phyloP scores from a whole-genome alignment of 1,139 yeast genomes.

The Sugiyamaella japonica region DNA sequence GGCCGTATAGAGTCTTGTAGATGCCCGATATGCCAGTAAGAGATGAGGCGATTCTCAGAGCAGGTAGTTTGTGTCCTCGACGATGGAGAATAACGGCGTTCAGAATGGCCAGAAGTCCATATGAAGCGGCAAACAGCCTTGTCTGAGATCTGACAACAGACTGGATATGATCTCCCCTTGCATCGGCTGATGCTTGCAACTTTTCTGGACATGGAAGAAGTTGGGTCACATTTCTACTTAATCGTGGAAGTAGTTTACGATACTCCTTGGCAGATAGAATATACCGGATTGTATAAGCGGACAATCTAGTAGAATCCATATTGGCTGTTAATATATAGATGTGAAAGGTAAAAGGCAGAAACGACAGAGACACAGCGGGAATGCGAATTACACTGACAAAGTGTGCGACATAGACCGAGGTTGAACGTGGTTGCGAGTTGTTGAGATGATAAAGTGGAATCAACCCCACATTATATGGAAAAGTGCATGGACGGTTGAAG shows the following conservation, averaged over 20 bases:
- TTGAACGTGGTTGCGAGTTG: not conserved
- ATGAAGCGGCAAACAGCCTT: slow-evolving; percentile 35
- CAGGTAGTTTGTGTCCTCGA: slow-evolving; percentile 19
- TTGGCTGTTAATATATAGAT: not conserved
- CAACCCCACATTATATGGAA: too few species aligned
- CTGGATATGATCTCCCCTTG: slow-evolving; percentile 22
- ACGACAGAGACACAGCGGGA: too few species aligned
- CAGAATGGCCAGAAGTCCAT: slow-evolving; percentile 30
- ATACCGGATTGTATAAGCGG: slow-evolving; percentile 33
- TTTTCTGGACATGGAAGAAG: slow-evolving; percentile 23
- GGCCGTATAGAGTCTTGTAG: slow-evolving; percentile 32
- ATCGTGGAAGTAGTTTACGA: slow-evolving; percentile 21
- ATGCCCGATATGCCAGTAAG: slow-evolving; percentile 34
- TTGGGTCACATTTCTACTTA: slow-evolving; percentile 18
- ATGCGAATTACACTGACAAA: not conserved
- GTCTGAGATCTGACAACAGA: slow-evolving; percentile 32
- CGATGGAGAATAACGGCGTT: slow-evolving; percentile 25
- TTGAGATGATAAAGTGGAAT: too few species aligned
- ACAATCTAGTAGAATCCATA: slow-evolving; percentile 16
- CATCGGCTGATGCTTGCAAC: slow-evolving; percentile 19
- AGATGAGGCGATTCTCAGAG: slow-evolving; percentile 33
- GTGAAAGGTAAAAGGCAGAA: too few species aligned
- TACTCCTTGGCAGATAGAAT: slow-evolving; percentile 34
- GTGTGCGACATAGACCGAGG: not conserved
- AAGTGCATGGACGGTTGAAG: too few species aligned